Evolutionary conservation across 352 stramenopile genomes (phyloP).

Genomic region (Phytopythium aichiense): DNA sequence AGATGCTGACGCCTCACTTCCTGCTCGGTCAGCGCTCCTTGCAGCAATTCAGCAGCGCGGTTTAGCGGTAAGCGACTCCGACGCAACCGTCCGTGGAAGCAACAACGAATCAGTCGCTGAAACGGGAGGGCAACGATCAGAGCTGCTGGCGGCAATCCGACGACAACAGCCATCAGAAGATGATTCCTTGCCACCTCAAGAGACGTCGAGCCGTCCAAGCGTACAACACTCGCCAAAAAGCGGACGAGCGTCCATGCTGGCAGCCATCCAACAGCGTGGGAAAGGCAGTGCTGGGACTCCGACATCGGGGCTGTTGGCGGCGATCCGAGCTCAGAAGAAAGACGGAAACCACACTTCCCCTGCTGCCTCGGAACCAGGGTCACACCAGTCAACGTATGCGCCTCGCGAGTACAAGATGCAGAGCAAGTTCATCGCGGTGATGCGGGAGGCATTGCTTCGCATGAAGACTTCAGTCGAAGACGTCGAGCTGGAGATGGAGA

Average conservation of each 20-base stretch:
- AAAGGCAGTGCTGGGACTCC: background rate
- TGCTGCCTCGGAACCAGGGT: background rate
- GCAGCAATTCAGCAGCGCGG: background rate
- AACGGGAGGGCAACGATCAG: background rate
- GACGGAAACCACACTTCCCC: background rate
- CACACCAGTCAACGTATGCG: constrained; percentile 15
- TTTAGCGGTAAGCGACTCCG: background rate
- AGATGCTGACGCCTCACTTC: background rate
- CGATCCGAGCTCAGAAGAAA: constrained; percentile 8
- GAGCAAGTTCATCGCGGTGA: constrained; percentile 54
- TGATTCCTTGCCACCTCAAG: background rate
- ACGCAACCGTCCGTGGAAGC: background rate
- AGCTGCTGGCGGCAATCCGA: background rate
- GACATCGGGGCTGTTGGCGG: constrained; percentile 8
- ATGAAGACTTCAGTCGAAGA: constrained; percentile 59
- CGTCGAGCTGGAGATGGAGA: constrained; percentile 61
- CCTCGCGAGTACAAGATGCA: constrained; percentile 45
- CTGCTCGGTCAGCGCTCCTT: background rate
- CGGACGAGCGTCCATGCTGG: background rate
- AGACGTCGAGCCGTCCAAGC: background rate
- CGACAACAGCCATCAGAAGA: background rate
- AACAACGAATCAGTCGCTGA: background rate
- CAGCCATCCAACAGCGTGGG: constrained; percentile 16
- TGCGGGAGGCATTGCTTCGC: constrained; percentile 37
- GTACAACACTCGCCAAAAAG: background rate